These are phyloP conservation scores for Leishmania mexicana DNA, from an alignment of 208 protist species.

Conservation along the genomic window DNA sequence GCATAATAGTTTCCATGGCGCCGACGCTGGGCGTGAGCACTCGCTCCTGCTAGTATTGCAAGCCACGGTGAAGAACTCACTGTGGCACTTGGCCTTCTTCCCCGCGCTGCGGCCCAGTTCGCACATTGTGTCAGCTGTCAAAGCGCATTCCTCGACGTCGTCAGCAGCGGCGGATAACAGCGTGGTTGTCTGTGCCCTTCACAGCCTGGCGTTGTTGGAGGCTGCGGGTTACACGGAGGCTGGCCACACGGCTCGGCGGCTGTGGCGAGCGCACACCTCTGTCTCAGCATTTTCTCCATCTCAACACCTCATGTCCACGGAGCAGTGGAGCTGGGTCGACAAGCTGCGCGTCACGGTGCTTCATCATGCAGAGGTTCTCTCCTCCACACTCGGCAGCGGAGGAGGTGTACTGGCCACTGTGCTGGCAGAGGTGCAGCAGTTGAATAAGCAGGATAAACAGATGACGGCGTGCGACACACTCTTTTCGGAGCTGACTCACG, in stretches of 20 bases:
- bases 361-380: conserved; percentile 11
- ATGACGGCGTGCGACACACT: conserved; percentile 21
- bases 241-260: conserved; percentile 5
- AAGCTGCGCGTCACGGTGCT: conserved; percentile 6
- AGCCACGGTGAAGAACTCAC: not conserved
- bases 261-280: not conserved
- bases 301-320: not conserved
- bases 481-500: conserved; percentile 36
- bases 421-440: conserved; percentile 12
- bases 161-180: not conserved
- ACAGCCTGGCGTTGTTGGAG: conserved; percentile 24
- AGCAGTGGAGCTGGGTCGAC: conserved; percentile 12
- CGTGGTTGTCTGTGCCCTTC: not conserved
- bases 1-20: not conserved
- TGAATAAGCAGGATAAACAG: not conserved
- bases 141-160: not conserved
- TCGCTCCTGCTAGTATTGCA: not conserved
- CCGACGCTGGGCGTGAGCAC: not conserved
- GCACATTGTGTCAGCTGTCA: not conserved
- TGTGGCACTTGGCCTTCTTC: conserved; percentile 32
- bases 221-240: conserved; percentile 24
- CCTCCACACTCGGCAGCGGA: not conserved
- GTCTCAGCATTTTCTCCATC: not conserved
- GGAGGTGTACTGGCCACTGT: not conserved
- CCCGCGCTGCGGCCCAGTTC: not conserved